Percentiles rank a stretch among this genome's conserved stretches.
Evolutionary conservation across 805 yeast species (phyloP).

Genomic region (Saturnispora dispora): DNA sequence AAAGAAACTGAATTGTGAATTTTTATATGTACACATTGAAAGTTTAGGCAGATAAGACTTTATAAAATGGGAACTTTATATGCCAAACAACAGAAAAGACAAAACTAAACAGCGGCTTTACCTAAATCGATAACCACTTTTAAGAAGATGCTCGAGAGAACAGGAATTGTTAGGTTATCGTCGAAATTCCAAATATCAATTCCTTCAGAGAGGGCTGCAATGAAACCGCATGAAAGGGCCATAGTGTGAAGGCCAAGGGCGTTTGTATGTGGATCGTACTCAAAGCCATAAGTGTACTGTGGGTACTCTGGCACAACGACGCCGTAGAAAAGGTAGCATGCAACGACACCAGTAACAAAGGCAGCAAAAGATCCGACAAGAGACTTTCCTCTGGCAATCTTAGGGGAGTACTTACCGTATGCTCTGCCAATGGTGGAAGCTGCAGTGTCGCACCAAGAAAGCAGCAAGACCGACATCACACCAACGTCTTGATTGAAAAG

Average conservation of each 20-base stretch:
- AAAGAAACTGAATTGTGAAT: neutral
- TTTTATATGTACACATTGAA: neutral
- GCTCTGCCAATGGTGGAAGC: slow-evolving; percentile 90
- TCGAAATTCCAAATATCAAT: slow-evolving; percentile 70
- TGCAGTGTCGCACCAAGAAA: slow-evolving; percentile 97
- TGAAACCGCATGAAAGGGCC: slow-evolving; percentile 60
- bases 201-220: slow-evolving; percentile 83
- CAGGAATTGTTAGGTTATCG: slow-evolving; percentile 93
- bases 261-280: slow-evolving; percentile 60
- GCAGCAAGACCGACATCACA: slow-evolving; percentile 62
- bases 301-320: slow-evolving; percentile 56
- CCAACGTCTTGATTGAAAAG: slow-evolving; percentile 74
- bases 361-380: slow-evolving; percentile 91
- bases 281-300: slow-evolving; percentile 41
- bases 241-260: slow-evolving; percentile 41
- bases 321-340: slow-evolving; percentile 66
- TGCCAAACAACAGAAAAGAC: neutral
- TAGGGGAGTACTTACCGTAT: slow-evolving; percentile 78
- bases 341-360: slow-evolving; percentile 55
- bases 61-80: neutral
- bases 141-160: slow-evolving; percentile 63
- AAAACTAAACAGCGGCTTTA: slow-evolving; percentile 3
- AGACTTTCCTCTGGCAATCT: slow-evolving; percentile 64
- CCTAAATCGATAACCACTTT: slow-evolving; percentile 16
- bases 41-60: neutral